phyloP scores from a whole-genome alignment of 2,329 filamentous ascomycete genomes.

The Erysiphe pulchra region DNA sequence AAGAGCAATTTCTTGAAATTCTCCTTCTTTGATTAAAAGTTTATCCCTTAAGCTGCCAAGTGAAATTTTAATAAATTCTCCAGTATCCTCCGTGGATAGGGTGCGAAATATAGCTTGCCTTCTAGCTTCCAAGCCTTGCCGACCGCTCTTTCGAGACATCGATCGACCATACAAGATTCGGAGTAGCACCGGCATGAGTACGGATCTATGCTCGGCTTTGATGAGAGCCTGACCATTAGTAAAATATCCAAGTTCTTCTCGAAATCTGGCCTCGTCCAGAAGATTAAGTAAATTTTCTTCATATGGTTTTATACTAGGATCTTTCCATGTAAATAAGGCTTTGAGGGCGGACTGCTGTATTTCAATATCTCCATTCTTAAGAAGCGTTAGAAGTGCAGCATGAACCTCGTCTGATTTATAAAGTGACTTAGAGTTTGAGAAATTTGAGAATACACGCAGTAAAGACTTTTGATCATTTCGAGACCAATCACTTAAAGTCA shows the following conservation, averaged over 20 bases:
- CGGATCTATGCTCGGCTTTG: constrained; percentile 41
- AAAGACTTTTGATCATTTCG: constrained; percentile 65
- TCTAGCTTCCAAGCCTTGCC: constrained; percentile 57
- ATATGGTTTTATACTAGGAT: constrained; percentile 47
- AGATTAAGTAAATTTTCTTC: constrained; percentile 68
- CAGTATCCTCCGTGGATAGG: constrained; percentile 47
- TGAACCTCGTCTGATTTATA: constrained; percentile 58
- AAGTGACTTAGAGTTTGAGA: constrained; percentile 63
- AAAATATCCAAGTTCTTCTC: constrained; percentile 79
- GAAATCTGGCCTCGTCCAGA: constrained; percentile 73
- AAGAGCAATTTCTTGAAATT: constrained; percentile 20
- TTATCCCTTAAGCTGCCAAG: constrained; percentile 42
- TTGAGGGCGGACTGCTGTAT: constrained; percentile 69
- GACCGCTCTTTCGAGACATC: constrained; percentile 60
- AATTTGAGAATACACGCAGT: constrained; percentile 58
- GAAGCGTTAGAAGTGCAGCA: constrained; percentile 42
- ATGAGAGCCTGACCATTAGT: constrained; percentile 53
- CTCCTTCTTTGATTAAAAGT: constrained; percentile 22
- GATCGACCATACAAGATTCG: constrained; percentile 73
- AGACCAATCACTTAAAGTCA: constrained; percentile 30
- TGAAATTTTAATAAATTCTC: constrained; percentile 60
- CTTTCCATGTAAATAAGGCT: constrained; percentile 74
- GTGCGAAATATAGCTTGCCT: constrained; percentile 60
- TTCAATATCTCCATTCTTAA: constrained; percentile 74
- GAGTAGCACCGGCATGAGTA: constrained; percentile 66